Evolutionary conservation across 805 yeast species (phyloP).

Genomic region (Komagataella pseudopastoris): DNA sequence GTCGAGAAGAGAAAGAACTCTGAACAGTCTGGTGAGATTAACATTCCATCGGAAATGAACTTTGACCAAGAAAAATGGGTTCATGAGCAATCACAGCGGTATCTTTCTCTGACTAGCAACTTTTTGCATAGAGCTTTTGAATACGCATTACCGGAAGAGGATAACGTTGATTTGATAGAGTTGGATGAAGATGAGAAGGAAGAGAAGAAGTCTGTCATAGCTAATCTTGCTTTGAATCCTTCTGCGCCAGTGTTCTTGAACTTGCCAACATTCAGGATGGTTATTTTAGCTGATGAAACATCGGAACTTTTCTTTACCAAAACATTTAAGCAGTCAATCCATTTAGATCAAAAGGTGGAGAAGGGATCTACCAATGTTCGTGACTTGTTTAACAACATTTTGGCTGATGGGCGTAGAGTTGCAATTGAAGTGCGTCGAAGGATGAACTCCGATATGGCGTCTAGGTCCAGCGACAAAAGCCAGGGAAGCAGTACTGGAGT

Average conservation of each 20-base stretch:
- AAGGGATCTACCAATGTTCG: constrained; percentile 44
- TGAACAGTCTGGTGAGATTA: constrained; percentile 21
- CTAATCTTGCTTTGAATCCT: constrained; percentile 78
- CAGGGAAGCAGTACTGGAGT: constrained; percentile 8
- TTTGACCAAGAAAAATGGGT: constrained; percentile 52
- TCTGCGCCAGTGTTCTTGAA: constrained; percentile 60
- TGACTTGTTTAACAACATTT: constrained; percentile 80
- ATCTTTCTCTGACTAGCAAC: constrained; percentile 73
- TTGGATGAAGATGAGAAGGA: constrained; percentile 20
- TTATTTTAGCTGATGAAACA: constrained; percentile 84
- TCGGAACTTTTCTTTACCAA: constrained; percentile 72
- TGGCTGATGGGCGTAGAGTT: constrained; percentile 86
- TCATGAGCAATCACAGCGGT: constrained; percentile 60
- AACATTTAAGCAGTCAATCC: constrained; percentile 55
- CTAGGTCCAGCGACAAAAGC: not conserved
- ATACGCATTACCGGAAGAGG: constrained; percentile 64
- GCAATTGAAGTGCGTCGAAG: constrained; percentile 82
- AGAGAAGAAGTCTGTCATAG: constrained; percentile 20
- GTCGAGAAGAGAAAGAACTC: constrained; percentile 21
- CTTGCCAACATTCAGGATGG: constrained; percentile 89
- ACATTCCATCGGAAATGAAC: constrained; percentile 43
- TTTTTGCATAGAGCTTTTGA: constrained; percentile 84
- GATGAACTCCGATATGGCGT: constrained; percentile 56
- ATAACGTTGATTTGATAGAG: constrained; percentile 27
- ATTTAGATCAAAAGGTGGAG: constrained; percentile 39